Conservation (phyloP, 2,329 filamentous ascomycete genomes). For the Tolypocladium cylindrosporum region DNA sequence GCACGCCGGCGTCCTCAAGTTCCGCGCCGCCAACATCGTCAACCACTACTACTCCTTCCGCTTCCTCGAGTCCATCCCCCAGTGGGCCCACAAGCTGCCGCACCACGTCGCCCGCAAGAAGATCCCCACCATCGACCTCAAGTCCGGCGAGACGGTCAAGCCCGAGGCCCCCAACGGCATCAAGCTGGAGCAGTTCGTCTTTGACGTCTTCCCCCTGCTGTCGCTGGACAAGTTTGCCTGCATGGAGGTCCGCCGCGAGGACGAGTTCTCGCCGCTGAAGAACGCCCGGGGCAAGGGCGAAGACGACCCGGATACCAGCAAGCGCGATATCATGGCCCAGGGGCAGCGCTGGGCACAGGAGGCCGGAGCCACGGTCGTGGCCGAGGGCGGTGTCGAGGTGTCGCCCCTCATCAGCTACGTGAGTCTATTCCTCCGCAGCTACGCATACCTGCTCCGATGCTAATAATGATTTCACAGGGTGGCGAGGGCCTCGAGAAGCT, state of each 20-base stretch:
- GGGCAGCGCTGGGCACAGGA: slow-evolving; percentile 77
- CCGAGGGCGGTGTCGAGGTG: slow-evolving; percentile 69
- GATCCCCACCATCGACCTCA: slow-evolving; percentile 75
- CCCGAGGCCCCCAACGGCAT: slow-evolving; percentile 93
- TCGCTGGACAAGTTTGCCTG: slow-evolving; percentile 83
- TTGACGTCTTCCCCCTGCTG: slow-evolving; percentile 92
- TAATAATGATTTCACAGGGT: slow-evolving; percentile 27
- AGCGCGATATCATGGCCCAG: slow-evolving; percentile 79
- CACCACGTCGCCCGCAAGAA: slow-evolving; percentile 98
- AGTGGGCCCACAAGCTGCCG: slow-evolving; percentile 76
- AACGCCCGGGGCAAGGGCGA: slow-evolving; percentile 77
- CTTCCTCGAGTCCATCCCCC: slow-evolving; percentile 84
- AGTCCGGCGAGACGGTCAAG: slow-evolving; percentile 73
- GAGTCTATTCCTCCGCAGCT: slow-evolving; percentile 34
- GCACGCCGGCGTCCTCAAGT: slow-evolving; percentile 75
- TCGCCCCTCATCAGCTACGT: slow-evolving; percentile 93
- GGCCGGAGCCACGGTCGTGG: slow-evolving; percentile 66
- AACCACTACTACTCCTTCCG: slow-evolving; percentile 98
- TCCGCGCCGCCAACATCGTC: slow-evolving; percentile 97
- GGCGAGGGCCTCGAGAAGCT: slow-evolving; percentile 53
- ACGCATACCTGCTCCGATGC: neutral
- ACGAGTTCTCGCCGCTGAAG: slow-evolving; percentile 97
- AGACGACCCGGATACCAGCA: slow-evolving; percentile 91
- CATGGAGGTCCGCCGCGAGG: slow-evolving; percentile 91
- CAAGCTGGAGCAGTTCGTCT: slow-evolving; percentile 98